Evolutionary conservation across 2,329 filamentous ascomycete species (phyloP).

Genomic region (Eurotiales sp.): DNA sequence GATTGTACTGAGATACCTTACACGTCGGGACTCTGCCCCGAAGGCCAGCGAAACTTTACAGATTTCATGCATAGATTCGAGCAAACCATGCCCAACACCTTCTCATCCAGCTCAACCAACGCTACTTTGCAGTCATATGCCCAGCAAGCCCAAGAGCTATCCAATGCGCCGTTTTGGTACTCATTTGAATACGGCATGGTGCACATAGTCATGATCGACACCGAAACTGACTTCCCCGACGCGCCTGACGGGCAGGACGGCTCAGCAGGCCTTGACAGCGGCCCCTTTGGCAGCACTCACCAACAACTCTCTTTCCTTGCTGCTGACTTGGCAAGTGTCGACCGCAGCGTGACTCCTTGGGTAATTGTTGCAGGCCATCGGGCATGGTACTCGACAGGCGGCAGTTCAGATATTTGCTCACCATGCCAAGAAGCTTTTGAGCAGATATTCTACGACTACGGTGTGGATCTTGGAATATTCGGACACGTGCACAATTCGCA

Average conservation of each 20-base stretch:
- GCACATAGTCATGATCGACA: constrained; percentile 55
- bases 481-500: constrained; percentile 59
- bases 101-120: constrained; percentile 47
- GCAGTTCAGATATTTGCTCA: constrained; percentile 34
- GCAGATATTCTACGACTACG: constrained; percentile 52
- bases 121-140: constrained; percentile 28
- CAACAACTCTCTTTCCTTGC: constrained; percentile 55
- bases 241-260: constrained; percentile 47
- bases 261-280: constrained; percentile 41
- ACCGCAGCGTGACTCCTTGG: constrained; percentile 55
- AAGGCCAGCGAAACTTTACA: constrained; percentile 59
- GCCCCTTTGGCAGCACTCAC: constrained; percentile 47
- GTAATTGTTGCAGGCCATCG: constrained; percentile 44
- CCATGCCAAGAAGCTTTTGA: constrained; percentile 54
- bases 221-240: constrained; percentile 53
- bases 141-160: constrained; percentile 33
- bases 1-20: constrained; percentile 34
- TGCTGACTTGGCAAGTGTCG: constrained; percentile 55
- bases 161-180: constrained; percentile 43
- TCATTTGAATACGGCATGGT: constrained; percentile 58
- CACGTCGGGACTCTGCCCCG: constrained; percentile 14
- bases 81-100: constrained; percentile 50
- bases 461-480: constrained; percentile 55
- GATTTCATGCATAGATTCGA: constrained; percentile 57
- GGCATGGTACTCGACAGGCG: constrained; percentile 47